Evolutionary conservation across 164 flowering plant genomes (phyloP), one percentile per base, ranked within the genome.

Genomic region (Chimonanthus salicifolius): DNA sequence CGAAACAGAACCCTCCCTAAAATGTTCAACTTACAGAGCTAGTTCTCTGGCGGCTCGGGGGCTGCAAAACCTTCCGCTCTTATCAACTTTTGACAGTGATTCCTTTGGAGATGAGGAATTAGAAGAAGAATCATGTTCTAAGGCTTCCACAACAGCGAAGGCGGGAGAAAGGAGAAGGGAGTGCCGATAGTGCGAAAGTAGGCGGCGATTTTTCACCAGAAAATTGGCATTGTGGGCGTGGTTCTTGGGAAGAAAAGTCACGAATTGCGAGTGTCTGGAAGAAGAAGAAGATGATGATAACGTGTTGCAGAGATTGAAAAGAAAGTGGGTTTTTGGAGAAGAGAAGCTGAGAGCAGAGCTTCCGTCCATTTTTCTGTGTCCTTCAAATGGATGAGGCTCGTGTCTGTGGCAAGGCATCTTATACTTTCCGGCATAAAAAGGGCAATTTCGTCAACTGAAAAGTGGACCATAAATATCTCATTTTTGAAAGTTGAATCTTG

Each of bases 31-130:
- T 76, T 80, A 91, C 94, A 94, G 79, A 63, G 98, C 94, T 63
- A 92, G 92, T 77, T 94, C 97, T 51, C 98, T 79, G 77, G 97
- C 97, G 65, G 97, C 94, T 84, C 98, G 88, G 10, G 98, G 97
- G 78, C 97, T 94, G 78, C 92, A 90, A 80, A 94, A 90, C 78
- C 92, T 82, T 60, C 98, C 98, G 51, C 82, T 88, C 75, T 89
- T 88, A 76, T 94, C 98, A 45, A 88, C 77, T 77, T 86, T 91
- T 4, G 94, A 89, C 65, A 84, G 74, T 74, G 64, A 67, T 3
- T 82, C 88, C 72, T 68, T 83, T 3, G 67, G 43, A 64, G 72
- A 64, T 46, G 80, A 48, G 47, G 44, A 65, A 20, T n/a, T 7
- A 11, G 66, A 63, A 2, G 66, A 5, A 67, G 81, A 68, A 47